These are phyloP conservation scores for Xylariales sp. DNA, from an alignment of 2,329 filamentous ascomycete genomes.

Conservation along the genomic window DNA sequence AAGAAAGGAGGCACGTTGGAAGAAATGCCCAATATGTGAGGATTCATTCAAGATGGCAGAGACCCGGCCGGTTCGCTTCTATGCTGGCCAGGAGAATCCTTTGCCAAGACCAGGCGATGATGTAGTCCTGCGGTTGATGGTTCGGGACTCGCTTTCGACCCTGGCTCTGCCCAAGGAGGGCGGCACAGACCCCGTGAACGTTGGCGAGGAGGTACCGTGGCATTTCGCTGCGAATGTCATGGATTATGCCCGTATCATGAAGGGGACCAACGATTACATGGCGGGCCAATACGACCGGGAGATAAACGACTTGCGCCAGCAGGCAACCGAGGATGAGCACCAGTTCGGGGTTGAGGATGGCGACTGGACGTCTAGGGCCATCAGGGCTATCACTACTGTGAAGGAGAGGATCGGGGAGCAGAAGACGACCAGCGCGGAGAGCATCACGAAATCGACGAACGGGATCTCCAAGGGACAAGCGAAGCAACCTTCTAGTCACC, in stretches of 20 bases:
- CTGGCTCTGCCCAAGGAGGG: conserved; percentile 83
- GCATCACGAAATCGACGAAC: neutral
- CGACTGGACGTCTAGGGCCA: conserved; percentile 87
- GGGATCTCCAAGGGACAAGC: conserved; percentile 8
- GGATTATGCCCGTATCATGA: conserved; percentile 95
- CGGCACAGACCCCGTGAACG: conserved; percentile 61
- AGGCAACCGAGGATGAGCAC: conserved; percentile 84
- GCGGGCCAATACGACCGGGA: conserved; percentile 72
- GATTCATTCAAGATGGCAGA: conserved; percentile 92
- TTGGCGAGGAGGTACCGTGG: conserved; percentile 82
- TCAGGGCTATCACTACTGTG: conserved; percentile 66
- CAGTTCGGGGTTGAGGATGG: conserved; percentile 82
- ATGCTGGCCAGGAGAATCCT: conserved; percentile 79
- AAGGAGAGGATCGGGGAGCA: conserved; percentile 66
- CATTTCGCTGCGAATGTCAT: conserved; percentile 89
- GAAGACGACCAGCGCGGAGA: conserved; percentile 14
- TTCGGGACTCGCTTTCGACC: conserved; percentile 73
- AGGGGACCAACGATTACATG: conserved; percentile 88
- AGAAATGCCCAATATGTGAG: conserved; percentile 95
- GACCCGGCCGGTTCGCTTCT: conserved; percentile 84
- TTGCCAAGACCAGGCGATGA: conserved; percentile 80
- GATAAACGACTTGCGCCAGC: conserved; percentile 65
- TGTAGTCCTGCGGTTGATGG: conserved; percentile 82
- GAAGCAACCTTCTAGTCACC: conserved; percentile 34
- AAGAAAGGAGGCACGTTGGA: conserved; percentile 73